These are phyloP conservation scores for Blastobotrys indianensis DNA, from an alignment of 1,139 yeast species.

Conservation along the genomic window DNA sequence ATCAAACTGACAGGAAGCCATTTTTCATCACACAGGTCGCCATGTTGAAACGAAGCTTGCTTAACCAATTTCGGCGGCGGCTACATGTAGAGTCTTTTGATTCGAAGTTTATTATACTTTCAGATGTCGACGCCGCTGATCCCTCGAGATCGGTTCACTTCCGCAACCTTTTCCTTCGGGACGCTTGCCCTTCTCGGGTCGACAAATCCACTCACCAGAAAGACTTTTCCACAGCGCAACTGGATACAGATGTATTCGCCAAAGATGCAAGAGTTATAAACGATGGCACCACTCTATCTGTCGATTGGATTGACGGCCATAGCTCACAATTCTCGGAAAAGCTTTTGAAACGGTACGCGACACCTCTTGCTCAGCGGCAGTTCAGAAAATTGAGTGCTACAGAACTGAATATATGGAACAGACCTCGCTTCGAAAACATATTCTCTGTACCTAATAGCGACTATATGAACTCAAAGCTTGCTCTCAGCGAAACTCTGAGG, in stretches of 20 bases:
- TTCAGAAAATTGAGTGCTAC: slow-evolving; percentile 28
- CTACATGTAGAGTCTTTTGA: slow-evolving; percentile 19
- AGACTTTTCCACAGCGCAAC: slow-evolving; percentile 56
- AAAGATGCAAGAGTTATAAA: slow-evolving; percentile 29
- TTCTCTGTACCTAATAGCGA: slow-evolving; percentile 38
- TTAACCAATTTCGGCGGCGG: neutral
- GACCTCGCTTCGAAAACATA: slow-evolving; percentile 25
- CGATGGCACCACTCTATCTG: slow-evolving; percentile 35
- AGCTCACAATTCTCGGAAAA: slow-evolving; percentile 42
- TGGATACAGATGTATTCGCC: slow-evolving; percentile 29
- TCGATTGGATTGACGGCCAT: slow-evolving; percentile 56
- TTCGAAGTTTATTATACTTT: slow-evolving; percentile 11
- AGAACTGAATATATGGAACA: slow-evolving; percentile 32
- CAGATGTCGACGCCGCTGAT: slow-evolving; percentile 12
- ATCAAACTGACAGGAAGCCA: too few species aligned
- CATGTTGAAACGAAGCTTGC: neutral
- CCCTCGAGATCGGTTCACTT: slow-evolving; percentile 25
- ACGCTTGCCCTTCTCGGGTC: slow-evolving; percentile 52
- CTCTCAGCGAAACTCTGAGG: slow-evolving; percentile 40
- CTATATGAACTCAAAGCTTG: slow-evolving; percentile 39
- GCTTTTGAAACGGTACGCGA: slow-evolving; percentile 45
- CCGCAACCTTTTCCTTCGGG: slow-evolving; percentile 57
- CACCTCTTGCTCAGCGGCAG: slow-evolving; percentile 33
- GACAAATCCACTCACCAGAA: slow-evolving; percentile 59
- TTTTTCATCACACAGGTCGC: too few species aligned